Conservation (phyloP, 768 basidiomycete species). For the Saitozyma podzolica region DNA sequence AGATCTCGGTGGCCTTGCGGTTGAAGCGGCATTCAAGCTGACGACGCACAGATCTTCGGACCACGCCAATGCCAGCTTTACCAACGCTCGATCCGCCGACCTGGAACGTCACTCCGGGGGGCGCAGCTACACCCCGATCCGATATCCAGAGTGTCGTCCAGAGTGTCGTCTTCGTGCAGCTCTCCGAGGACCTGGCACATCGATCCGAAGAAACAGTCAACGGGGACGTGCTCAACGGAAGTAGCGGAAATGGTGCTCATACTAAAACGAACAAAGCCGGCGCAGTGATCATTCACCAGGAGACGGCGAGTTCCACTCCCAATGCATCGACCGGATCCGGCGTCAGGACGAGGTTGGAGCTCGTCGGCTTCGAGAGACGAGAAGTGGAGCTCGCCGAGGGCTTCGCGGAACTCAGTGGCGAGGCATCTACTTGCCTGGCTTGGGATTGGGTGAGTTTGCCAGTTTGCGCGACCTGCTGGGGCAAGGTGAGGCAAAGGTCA, state of each 20-base stretch:
- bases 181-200: not conserved
- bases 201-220: not conserved
- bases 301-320: conserved; percentile 15
- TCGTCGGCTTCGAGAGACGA: conserved; percentile 21
- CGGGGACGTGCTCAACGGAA: not conserved
- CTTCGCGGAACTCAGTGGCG: conserved; percentile 24
- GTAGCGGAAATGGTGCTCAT: not conserved
- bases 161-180: conserved; percentile 19
- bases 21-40: not conserved
- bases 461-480: not conserved
- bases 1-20: not conserved
- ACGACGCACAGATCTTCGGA: conserved; percentile 14
- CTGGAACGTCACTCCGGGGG: not conserved
- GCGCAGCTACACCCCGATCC: not conserved
- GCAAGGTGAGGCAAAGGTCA: not conserved
- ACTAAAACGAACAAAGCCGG: conserved; percentile 11
- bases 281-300: conserved; percentile 18
- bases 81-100: conserved; percentile 8
- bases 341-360: conserved; percentile 4
- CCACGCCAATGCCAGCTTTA: conserved; percentile 27
- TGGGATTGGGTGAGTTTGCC: conserved; percentile 38
- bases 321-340: not conserved
- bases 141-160: conserved; percentile 10
- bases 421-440: not conserved
- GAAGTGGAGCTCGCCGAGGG: conserved; percentile 30